Conservation (phyloP, 176 grass and related monocot genomes). For the Aegilops longissima region DNA sequence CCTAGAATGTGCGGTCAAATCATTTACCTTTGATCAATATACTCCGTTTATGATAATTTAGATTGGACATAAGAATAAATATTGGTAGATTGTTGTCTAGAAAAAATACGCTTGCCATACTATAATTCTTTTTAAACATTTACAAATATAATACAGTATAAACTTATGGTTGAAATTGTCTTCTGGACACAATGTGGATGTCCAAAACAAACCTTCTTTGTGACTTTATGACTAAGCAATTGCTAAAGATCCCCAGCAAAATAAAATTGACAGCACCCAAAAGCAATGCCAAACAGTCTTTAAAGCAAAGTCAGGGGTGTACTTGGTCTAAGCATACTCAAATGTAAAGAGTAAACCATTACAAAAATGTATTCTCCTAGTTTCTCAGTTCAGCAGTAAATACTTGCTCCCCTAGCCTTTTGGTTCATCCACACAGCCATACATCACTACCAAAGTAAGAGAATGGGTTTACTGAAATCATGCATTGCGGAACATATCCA, state of each 20-base stretch:
- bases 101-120: neutral
- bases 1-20: neutral
- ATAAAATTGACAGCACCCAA: neutral
- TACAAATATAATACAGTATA: neutral
- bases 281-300: neutral
- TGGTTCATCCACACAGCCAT: neutral
- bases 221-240: neutral
- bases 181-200: neutral
- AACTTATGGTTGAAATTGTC: neutral
- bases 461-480: conserved; percentile 12
- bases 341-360: neutral
- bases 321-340: conserved; percentile 1
- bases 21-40: neutral
- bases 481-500: neutral
- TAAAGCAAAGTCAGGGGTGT: neutral
- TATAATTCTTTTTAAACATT: neutral
- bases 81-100: neutral
- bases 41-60: neutral
- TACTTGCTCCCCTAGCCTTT: neutral
- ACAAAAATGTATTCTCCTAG: neutral
- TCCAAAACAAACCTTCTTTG: neutral
- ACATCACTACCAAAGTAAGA: neutral
- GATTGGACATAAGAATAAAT: neutral
- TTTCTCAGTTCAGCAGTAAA: neutral
- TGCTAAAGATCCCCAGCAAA: neutral